Conservation (phyloP, 2,329 filamentous ascomycete species). For the Alternaria sp. region DNA sequence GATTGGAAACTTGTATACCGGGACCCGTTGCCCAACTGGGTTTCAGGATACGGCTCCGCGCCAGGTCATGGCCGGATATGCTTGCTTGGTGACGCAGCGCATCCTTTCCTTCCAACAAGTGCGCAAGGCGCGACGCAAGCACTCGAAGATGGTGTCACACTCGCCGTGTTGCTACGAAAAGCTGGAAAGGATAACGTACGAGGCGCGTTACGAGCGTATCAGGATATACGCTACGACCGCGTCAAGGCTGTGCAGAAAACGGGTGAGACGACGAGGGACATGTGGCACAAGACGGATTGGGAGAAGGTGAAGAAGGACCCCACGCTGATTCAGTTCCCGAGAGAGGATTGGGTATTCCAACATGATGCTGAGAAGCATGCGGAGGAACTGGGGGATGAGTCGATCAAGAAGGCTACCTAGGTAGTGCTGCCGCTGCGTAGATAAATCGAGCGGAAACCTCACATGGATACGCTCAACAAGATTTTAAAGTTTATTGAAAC, state of each 20-base stretch:
- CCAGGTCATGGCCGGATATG: conserved; percentile 52
- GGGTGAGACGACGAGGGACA: conserved; percentile 43
- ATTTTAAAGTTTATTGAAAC: background rate
- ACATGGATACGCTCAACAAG: background rate
- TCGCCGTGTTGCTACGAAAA: conserved; percentile 34
- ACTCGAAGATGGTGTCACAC: conserved; percentile 55
- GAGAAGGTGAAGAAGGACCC: conserved; percentile 42
- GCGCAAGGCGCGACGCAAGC: conserved; percentile 63
- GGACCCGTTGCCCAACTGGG: conserved; percentile 61
- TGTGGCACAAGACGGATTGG: conserved; percentile 47
- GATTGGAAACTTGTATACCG: conserved; percentile 64
- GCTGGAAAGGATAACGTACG: conserved; percentile 40
- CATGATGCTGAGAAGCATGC: conserved; percentile 41
- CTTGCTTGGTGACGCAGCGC: conserved; percentile 61
- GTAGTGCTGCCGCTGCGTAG: background rate
- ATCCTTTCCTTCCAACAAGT: conserved; percentile 61
- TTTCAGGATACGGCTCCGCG: conserved; percentile 54
- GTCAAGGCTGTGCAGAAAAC: conserved; percentile 45
- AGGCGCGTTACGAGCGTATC: conserved; percentile 40
- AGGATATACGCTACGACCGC: conserved; percentile 43
- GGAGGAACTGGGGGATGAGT: conserved; percentile 37
- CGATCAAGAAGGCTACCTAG: conserved; percentile 33
- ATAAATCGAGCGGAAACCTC: fast-evolving
- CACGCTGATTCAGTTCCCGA: conserved; percentile 36
- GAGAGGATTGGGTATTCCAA: conserved; percentile 43